Evolutionary conservation across 352 stramenopile genomes (phyloP), one percentile per base, ranked within the genome.

Genomic region (Phytophthora palmivora): DNA sequence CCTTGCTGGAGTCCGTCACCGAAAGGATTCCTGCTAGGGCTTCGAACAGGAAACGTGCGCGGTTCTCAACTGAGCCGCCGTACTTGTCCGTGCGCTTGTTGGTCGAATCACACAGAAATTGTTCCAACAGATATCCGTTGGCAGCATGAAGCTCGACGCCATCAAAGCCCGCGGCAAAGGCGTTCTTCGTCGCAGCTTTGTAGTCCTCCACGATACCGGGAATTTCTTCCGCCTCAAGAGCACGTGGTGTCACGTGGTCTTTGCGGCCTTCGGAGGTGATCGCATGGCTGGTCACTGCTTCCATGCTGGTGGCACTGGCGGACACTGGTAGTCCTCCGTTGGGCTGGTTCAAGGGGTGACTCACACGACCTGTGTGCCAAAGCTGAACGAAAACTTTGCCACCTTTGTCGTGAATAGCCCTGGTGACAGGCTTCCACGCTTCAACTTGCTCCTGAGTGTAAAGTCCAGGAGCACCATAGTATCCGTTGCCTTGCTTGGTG

Each of bases 101-200:
- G 45, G 63, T 63, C 18, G 36, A 67, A 37, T 73, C 67, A 51
- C 89, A 78, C 15, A 97, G 59, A 65, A 96, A 96, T 58, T 95
- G 73, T 63, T 97, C 88, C 45, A 98, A 63, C 28, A 98, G 70
- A 53, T 97, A 98, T 12, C 91, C 92, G 63, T 98, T 95, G 7
- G 87, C 91, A 14, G 33, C 49, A 65, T 97, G 92, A 22, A 97
- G 56, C 49, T 97, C 88, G 18, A 97, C 74, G 21, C 90, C 89
- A 47, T 97, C 91, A 57, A 97, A 97, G 22, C 91, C 91, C 21
- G 88, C 89, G 15, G 82, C 55, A 19, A 88, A 77, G 3, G 79
- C 72, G n/a, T 76, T 76, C 24, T 60, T 59, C 2, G 88, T 87
- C 1, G 65, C 82, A 30, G 73, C 53, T 15, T 70, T 65, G 70